Evolutionary conservation across 495 filamentous ascomycete species (phyloP), one percentile per base, ranked within the genome.

Genomic region (Hypoxylon fuscum): DNA sequence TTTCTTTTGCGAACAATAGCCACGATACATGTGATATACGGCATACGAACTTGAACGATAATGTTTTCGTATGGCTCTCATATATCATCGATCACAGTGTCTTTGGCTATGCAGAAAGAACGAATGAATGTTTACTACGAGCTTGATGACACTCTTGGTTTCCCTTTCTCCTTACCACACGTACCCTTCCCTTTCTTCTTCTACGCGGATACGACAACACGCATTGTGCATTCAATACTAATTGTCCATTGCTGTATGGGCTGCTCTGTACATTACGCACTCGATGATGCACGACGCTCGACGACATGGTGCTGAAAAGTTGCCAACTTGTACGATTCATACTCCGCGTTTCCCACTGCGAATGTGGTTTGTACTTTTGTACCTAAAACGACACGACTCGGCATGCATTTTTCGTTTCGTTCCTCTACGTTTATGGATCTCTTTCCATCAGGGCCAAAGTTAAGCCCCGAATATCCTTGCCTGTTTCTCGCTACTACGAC

Each of bases 21-120:
- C 43, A 68, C 31, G 46, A 68, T 23, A 50, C 31, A 60, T 71
- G 67, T 69, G 69, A 74, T 49, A 65, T 73, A 76, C 64, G 68
- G 69, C 60, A 66, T 35, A 69, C 44, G 67, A 70, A 58, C 42
- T 70, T 48, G 44, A 56, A 72, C 53, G 56, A 59, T 6, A 41
- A 53, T 52, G 42, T 57, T 59, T 66, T 53, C 53, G 22, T 64
- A 42, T 41, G 51, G 64, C 55, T 49, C 55, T 64, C 45, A 49
- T 70, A 64, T 31, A 14, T 62, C 51, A 47, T 37, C 53, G 31
- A 40, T 68, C 52, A 59, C 44, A 44, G 38, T 40, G 38, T 63
- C 48, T 62, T 38, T 54, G 46, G 46, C 48, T 52, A 40, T 55
- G 49, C 61, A 47, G 38, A 60, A 59, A 61, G 65, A 55, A 72